A percentile compares a stretch with the other conserved stretches of the same genome.
Conservation (phyloP, 768 basidiomycete genomes). For the Lenzites betulinus region DNA sequence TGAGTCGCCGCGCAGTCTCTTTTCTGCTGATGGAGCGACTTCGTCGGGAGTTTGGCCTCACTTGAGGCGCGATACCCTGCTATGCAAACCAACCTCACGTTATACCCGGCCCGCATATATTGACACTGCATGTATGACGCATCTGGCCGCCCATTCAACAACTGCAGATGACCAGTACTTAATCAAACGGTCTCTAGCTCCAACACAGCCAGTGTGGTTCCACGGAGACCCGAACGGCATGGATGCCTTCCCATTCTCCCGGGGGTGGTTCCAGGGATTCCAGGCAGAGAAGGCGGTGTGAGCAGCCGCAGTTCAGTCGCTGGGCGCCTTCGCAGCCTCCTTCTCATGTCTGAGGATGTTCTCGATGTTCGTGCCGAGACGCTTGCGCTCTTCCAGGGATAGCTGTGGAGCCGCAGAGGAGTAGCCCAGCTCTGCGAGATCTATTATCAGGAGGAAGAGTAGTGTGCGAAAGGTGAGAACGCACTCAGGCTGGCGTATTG, state of each 20-base stretch:
- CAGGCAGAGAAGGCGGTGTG: too few species aligned
- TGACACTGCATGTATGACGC: too few species aligned
- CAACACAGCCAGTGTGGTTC: too few species aligned
- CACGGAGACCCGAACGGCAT: too few species aligned
- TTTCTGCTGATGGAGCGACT: conserved; percentile 35
- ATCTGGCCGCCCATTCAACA: too few species aligned
- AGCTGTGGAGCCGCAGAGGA: conserved; percentile 52
- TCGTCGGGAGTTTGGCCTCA: conserved; percentile 21
- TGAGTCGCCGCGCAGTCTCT: conserved; percentile 29
- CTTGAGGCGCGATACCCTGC: not conserved
- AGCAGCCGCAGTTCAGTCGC: conserved; percentile 12
- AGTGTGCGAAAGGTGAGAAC: not conserved
- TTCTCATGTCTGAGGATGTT: conserved; percentile 58
- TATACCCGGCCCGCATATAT: not conserved
- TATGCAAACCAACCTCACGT: not conserved
- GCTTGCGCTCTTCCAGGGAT: conserved; percentile 61
- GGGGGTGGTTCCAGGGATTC: too few species aligned
- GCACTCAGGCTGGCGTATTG: conserved; percentile 59
- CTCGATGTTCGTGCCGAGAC: conserved; percentile 64
- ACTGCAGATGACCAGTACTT: too few species aligned
- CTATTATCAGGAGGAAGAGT: not conserved
- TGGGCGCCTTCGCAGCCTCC: conserved; percentile 68
- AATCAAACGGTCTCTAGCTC: too few species aligned
- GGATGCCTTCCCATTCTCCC: too few species aligned
- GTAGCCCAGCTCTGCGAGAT: conserved; percentile 62